Evolutionary conservation across 129 eudicot species (phyloP).

Genomic region (Flaveria brownii): DNA sequence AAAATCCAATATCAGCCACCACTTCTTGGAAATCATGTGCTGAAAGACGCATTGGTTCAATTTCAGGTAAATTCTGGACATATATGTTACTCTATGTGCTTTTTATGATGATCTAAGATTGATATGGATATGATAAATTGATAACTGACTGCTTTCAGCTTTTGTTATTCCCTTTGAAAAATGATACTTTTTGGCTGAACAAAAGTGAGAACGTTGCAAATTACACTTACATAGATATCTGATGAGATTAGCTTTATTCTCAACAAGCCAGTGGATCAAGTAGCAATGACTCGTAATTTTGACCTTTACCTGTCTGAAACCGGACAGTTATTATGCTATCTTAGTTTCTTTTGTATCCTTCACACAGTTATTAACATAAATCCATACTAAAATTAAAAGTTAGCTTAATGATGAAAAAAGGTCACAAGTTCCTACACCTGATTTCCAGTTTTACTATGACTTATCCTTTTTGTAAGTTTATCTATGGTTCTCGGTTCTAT

Average conservation of each 20-base stretch:
- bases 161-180: constrained; percentile 2
- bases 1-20: constrained; percentile 92
- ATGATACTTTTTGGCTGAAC: background rate
- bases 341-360: background rate
- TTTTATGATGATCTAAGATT: background rate
- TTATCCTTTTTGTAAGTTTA: constrained; percentile 1
- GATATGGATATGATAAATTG: constrained; percentile 18
- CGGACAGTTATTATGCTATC: background rate
- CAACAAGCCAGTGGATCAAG: background rate
- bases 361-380: background rate
- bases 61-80: constrained; percentile 55
- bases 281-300: background rate
- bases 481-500: constrained; percentile 29
- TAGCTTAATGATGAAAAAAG: background rate
- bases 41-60: constrained; percentile 64
- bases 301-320: background rate
- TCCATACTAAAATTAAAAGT: background rate
- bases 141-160: constrained; percentile 15
- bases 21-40: constrained; percentile 98
- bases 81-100: constrained; percentile 11
- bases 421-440: background rate
- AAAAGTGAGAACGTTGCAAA: background rate
- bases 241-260: background rate
- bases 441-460: background rate
- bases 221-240: background rate